These are phyloP conservation scores for Jaminaea rosea DNA, from an alignment of 1,284 basidiomycete species.

Conservation along the genomic window DNA sequence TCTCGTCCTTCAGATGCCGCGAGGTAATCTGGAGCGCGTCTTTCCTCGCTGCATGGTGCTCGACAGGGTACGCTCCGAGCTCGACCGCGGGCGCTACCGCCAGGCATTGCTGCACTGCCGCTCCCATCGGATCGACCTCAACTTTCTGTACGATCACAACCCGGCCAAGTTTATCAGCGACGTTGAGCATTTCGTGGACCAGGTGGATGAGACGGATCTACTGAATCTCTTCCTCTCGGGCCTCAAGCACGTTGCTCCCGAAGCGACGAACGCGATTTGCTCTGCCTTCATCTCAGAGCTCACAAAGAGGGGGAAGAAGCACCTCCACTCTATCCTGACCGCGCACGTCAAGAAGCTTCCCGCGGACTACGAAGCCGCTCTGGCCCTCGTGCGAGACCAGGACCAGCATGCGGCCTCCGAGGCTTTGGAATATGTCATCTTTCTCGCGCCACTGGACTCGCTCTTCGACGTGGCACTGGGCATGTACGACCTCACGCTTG, in stretches of 20 bases:
- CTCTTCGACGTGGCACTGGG: constrained; percentile 91
- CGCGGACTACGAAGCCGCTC: constrained; percentile 77
- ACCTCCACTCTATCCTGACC: constrained; percentile 82
- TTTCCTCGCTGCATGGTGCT: constrained; percentile 86
- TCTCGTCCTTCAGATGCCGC: constrained; percentile 81
- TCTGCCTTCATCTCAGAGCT: constrained; percentile 68
- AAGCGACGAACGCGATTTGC: constrained; percentile 57
- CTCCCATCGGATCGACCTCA: constrained; percentile 86
- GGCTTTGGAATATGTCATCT: constrained; percentile 96
- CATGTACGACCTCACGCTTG: constrained; percentile 96
- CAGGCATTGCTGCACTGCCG: constrained; percentile 83
- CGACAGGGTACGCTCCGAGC: constrained; percentile 48
- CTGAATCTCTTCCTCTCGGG: constrained; percentile 85
- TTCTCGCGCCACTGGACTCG: constrained; percentile 83
- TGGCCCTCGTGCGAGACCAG: constrained; percentile 62
- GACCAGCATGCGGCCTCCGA: constrained; percentile 62
- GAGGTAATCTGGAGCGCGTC: constrained; percentile 92
- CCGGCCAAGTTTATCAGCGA: constrained; percentile 58
- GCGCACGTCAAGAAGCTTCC: constrained; percentile 86
- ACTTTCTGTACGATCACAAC: constrained; percentile 73
- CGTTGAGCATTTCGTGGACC: constrained; percentile 60
- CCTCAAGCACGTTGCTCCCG: constrained; percentile 47
- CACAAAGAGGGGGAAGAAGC: constrained; percentile 61
- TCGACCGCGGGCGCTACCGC: constrained; percentile 55
- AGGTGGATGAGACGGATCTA: constrained; percentile 80